These are phyloP conservation scores for Orbilia blumenaviensis DNA, from an alignment of 2,329 filamentous ascomycete genomes.

Conservation along the genomic window DNA sequence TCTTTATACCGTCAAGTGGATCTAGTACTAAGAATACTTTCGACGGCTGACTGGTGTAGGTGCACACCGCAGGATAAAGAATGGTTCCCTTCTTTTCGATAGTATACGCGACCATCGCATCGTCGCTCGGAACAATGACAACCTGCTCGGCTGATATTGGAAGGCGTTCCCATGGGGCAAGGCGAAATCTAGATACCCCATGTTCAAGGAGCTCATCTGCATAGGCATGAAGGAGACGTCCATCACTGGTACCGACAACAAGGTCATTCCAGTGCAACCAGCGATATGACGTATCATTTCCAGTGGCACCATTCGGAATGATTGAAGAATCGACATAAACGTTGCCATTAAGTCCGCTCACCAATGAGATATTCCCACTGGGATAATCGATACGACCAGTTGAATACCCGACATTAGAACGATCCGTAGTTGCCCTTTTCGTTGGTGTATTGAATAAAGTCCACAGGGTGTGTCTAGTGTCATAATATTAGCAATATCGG, in stretches of 20 bases:
- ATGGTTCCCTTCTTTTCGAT: conserved; percentile 11
- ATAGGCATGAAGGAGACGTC: conserved; percentile 38
- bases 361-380: conserved; percentile 1
- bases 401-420: conserved; percentile 7
- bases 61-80: conserved; percentile 37
- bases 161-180: conserved; percentile 27
- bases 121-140: conserved; percentile 20
- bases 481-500: neutral
- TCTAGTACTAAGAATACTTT: conserved; percentile 36
- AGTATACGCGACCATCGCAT: conserved; percentile 25
- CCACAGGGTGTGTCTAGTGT: conserved; percentile 17
- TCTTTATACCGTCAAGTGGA: conserved; percentile 30
- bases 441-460: conserved; percentile 19
- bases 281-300: conserved; percentile 40
- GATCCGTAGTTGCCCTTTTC: conserved; percentile 13
- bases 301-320: neutral
- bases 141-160: conserved; percentile 31
- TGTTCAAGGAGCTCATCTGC: conserved; percentile 19
- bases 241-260: conserved; percentile 32
- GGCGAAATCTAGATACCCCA: conserved; percentile 33
- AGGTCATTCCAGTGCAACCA: conserved; percentile 43
- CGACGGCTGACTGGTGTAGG: conserved; percentile 31
- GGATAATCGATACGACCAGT: conserved; percentile 21
- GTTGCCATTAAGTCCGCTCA: conserved; percentile 39
- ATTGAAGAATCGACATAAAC: conserved; percentile 37